phyloP scores from a whole-genome alignment of 257 asterid genomes.

The Forsythia suspensa region DNA sequence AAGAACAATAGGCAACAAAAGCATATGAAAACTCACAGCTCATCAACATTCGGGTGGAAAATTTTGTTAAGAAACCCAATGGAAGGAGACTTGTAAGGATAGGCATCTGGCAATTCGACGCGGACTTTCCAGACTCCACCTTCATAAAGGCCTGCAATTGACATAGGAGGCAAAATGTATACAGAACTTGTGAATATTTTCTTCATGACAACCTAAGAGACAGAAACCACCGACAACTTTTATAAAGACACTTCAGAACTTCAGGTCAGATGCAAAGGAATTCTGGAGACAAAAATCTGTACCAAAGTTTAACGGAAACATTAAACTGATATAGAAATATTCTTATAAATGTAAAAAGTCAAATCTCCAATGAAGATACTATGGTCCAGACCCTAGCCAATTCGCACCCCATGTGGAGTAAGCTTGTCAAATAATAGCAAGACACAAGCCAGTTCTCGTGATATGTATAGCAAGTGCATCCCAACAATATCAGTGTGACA shows the following conservation, averaged over 20 bases:
- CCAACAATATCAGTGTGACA: background rate
- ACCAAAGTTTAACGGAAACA: background rate
- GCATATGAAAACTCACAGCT: constrained; percentile 53
- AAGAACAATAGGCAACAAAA: background rate
- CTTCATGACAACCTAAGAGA: constrained; percentile 2
- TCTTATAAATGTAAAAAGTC: background rate
- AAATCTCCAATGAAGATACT: background rate
- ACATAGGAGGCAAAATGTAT: background rate
- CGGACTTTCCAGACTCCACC: constrained; percentile 94
- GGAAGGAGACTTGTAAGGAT: constrained; percentile 95
- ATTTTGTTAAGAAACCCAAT: constrained; percentile 90
- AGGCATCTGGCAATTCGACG: constrained; percentile 90
- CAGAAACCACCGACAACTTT: background rate
- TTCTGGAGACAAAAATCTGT: background rate
- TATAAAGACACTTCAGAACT: background rate
- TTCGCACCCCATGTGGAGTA: background rate
- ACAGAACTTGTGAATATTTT: background rate
- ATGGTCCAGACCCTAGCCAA: background rate
- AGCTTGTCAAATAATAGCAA: background rate
- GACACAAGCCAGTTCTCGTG: background rate
- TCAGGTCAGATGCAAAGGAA: background rate
- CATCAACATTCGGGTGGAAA: constrained; percentile 95
- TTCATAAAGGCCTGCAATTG: constrained; percentile 71
- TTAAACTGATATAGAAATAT: background rate
- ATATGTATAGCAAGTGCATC: background rate